A percentile compares a stretch with the other conserved stretches of the same genome.
These are phyloP conservation scores for Tricholoma furcatifolium DNA, from an alignment of 768 basidiomycete species.

Conservation along the genomic window DNA sequence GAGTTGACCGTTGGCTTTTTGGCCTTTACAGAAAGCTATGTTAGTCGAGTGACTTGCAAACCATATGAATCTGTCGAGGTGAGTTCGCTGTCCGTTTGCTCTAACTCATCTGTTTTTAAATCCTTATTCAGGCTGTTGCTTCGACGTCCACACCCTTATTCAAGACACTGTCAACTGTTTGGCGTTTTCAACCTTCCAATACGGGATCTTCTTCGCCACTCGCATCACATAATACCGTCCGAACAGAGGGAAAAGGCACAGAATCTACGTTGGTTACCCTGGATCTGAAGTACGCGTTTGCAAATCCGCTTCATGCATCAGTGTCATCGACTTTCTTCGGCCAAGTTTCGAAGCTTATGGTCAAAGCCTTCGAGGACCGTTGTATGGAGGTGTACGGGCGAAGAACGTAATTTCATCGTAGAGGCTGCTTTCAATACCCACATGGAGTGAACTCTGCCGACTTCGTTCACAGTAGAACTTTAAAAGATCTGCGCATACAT, in stretches of 20 bases:
- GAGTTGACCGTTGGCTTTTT: conserved; percentile 90
- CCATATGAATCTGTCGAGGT: conserved; percentile 83
- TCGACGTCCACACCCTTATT: conserved; percentile 73
- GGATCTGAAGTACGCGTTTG: conserved; percentile 83
- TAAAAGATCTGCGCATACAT: no score
- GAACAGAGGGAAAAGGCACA: conserved; percentile 15
- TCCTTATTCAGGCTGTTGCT: conserved; percentile 59
- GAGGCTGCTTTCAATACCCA: no score
- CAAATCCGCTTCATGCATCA: conserved; percentile 81
- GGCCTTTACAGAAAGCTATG: conserved; percentile 82
- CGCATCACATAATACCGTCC: conserved; percentile 16
- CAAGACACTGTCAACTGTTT: conserved; percentile 66
- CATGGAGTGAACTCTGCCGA: no score
- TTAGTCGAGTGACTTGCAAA: conserved; percentile 77
- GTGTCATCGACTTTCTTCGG: conserved; percentile 86
- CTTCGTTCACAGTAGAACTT: no score
- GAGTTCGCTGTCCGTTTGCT: conserved; percentile 21
- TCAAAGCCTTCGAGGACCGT: conserved; percentile 87
- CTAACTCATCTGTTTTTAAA: no score
- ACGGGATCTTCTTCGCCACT: conserved; percentile 37
- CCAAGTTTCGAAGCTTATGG: conserved; percentile 85
- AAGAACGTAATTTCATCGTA: conserved; percentile 17
- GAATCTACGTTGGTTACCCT: conserved; percentile 80
- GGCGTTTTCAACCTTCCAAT: conserved; percentile 69
- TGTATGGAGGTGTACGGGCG: conserved; percentile 72